Conservation (phyloP, 1,284 basidiomycete species). For the Ganoderma resinaceum region DNA sequence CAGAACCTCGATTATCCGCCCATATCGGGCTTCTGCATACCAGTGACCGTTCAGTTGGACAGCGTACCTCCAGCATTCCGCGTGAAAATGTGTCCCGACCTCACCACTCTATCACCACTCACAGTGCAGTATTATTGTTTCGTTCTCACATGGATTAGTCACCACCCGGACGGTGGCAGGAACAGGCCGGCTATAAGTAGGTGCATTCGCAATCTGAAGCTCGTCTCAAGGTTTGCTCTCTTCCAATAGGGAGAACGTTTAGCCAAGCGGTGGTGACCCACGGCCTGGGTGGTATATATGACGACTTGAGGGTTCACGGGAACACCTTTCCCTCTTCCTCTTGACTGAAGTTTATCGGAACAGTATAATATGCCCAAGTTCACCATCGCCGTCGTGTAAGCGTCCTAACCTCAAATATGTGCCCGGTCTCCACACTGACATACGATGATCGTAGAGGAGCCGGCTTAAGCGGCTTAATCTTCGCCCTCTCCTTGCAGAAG, state of each 20-base stretch:
- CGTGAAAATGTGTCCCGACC: not conserved
- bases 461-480: constrained; percentile 46
- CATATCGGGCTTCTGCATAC: not conserved
- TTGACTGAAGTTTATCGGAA: not conserved
- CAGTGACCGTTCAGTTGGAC: not conserved
- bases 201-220: not conserved
- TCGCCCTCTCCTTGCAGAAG: constrained; percentile 45
- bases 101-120: not conserved
- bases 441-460: constrained; percentile 41
- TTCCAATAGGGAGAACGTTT: not conserved
- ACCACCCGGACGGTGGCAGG: not conserved
- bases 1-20: not conserved
- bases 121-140: not conserved
- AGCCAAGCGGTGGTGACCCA: not conserved
- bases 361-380: constrained; percentile 20
- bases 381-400: constrained; percentile 22
- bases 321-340: not conserved
- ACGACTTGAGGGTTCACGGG: not conserved
- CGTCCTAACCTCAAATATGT: not conserved
- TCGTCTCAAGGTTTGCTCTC: not conserved
- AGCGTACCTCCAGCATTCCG: not conserved
- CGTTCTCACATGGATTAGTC: constrained; percentile 1
- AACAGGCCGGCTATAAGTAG: not conserved
- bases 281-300: not conserved
- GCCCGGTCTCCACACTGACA: not conserved